Conservation (phyloP, 768 basidiomycete species). For the Pleurotus sapidus region DNA sequence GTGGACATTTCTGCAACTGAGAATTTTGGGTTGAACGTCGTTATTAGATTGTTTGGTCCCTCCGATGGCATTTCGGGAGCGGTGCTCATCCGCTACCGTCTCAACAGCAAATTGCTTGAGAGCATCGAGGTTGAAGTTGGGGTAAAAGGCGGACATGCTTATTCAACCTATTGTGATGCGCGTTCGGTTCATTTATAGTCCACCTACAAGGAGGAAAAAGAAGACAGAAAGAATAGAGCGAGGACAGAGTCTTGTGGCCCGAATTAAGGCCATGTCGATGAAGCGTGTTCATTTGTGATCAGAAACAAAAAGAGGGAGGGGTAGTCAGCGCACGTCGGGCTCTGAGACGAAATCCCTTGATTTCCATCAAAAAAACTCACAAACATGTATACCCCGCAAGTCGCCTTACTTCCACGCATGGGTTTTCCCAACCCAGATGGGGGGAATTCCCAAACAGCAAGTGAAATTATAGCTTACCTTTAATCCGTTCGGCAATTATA, state of each 20-base stretch:
- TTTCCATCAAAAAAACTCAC: slow-evolving; percentile 8
- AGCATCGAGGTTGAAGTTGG: slow-evolving; percentile 22
- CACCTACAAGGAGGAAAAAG: neutral
- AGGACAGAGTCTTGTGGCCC: neutral
- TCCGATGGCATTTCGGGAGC: slow-evolving; percentile 7
- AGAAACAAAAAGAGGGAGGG: slow-evolving; percentile 4
- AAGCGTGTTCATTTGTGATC: slow-evolving; percentile 9
- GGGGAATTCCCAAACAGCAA: neutral
- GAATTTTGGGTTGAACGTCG: slow-evolving; percentile 16
- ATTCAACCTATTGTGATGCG: neutral
- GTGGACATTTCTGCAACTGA: slow-evolving; percentile 18
- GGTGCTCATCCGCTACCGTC: slow-evolving; percentile 18
- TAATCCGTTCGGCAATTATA: slow-evolving; percentile 1
- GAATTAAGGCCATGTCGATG: slow-evolving; percentile 6
- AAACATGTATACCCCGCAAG: neutral
- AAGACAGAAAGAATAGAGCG: neutral
- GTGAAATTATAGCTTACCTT: neutral
- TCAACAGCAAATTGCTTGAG: slow-evolving; percentile 22
- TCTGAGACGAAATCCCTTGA: slow-evolving; percentile 5
- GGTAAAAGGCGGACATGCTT: slow-evolving; percentile 17
- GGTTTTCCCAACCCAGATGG: neutral
- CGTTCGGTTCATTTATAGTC: neutral
- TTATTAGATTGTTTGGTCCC: slow-evolving; percentile 2
- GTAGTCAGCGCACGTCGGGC: neutral
- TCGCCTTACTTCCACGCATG: neutral